Base-by-base conservation (phyloP, 2,329 filamentous ascomycete species). In the Alternaria rosae region DNA sequence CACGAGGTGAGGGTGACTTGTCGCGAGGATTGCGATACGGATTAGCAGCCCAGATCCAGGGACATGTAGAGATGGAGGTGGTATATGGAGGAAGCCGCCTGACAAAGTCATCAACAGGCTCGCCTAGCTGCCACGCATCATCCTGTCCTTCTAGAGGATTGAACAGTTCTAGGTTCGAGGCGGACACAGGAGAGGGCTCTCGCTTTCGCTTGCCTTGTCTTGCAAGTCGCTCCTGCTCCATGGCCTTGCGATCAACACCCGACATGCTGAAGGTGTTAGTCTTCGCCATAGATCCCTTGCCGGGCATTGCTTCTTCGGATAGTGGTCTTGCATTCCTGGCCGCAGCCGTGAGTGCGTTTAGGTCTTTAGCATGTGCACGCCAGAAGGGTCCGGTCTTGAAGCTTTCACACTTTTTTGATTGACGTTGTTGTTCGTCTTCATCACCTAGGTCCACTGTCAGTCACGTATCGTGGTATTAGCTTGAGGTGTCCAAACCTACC, bases 11-110 rank as follows among this genome's bases (percentile, higher is more conserved):
- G 13, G 43, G 45, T 30, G 54, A 60, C 51, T 67, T 62, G 26
- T 66, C 60, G 38, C 62, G 82, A 80, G 57, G 81, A 26, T 82
- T 54, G 21, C 71, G 68, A 70, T 85, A 85, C 0, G 90, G 90
- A 75, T 92, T 92, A 54, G 85, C 85, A 43, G 91, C 86, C 81
- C 86, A 93, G 50, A 97, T 92, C 91, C 92, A 95, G 0, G 85
- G 85, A 3, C 85, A 82, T 0, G 80, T 68, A 0, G 71, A 71
- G 1, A 76, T 78, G 4, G 79, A 75, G 3, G 82, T 77, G 2
- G 85, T 89, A 4, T 85, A 84, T 0, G 92, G 91, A 0, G 90
- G 90, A 0, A 94, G 82, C 9, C 92, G 88, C 9, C 80, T 62
- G 3, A 95, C 78, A 69, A 97, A 96, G 1, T 85, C 84, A 8